These are phyloP conservation scores for Thelephora ganbajun DNA, from an alignment of 768 basidiomycete species.

Conservation along the genomic window DNA sequence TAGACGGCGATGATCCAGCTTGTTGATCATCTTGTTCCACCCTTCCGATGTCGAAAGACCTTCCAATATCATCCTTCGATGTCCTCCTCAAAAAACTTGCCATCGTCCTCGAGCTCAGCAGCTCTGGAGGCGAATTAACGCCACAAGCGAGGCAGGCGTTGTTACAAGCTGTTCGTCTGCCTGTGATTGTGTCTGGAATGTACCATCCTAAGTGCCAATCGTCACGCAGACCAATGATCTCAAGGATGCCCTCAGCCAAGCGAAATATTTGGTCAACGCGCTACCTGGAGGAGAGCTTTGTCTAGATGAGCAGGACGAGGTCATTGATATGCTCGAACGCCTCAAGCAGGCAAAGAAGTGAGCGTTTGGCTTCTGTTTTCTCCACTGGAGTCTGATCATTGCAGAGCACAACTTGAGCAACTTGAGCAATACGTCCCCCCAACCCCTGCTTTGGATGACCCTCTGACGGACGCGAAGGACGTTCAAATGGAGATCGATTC, in stretches of 20 bases:
- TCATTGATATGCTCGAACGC: constrained; percentile 53
- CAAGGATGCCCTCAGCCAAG: constrained; percentile 40
- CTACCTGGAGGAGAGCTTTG: constrained; percentile 65
- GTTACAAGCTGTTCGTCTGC: constrained; percentile 37
- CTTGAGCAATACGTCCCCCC: constrained; percentile 32
- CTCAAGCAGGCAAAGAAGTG: constrained; percentile 53
- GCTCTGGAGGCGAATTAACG: constrained; percentile 38
- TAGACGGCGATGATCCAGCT: neutral
- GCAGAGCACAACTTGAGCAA: constrained; percentile 38
- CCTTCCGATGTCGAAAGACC: neutral
- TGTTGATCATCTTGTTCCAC: too few relatives aligned
- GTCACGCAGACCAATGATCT: constrained; percentile 54
- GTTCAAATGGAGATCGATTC: constrained; percentile 59
- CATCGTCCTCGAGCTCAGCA: constrained; percentile 45
- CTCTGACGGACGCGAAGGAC: constrained; percentile 11
- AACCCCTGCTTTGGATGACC: constrained; percentile 13
- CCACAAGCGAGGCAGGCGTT: constrained; percentile 52
- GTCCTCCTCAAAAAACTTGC: constrained; percentile 42
- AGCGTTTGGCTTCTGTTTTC: constrained; percentile 7
- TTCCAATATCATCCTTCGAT: neutral
- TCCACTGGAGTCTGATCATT: neutral
- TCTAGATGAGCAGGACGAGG: constrained; percentile 54
- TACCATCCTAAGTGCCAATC: neutral
- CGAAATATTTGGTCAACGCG: constrained; percentile 40
- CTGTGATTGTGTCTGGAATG: neutral